Evolutionary conservation across 2,329 filamentous ascomycete genomes (phyloP).

Genomic region (Plenodomus tracheiphilus): DNA sequence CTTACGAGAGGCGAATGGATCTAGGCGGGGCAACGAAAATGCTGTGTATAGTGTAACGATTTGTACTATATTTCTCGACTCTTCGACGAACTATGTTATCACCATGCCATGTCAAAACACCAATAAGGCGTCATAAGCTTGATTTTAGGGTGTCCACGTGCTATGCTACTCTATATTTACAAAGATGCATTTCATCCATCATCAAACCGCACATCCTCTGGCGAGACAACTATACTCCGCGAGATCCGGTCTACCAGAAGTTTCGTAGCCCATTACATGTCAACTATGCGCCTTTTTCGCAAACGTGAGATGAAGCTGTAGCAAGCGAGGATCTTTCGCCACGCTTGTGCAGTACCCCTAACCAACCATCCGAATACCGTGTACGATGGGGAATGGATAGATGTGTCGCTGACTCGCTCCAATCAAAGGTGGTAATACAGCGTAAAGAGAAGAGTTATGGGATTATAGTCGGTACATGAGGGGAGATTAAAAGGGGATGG

Average conservation of each 20-base stretch:
- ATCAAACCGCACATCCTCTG: slow-evolving; percentile 14
- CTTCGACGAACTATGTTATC: slow-evolving; percentile 28
- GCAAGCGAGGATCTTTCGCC: slow-evolving; percentile 7
- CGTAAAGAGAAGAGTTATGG: slow-evolving; percentile 42
- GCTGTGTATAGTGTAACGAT: slow-evolving; percentile 20
- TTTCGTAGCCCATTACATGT: slow-evolving; percentile 23
- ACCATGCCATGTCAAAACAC: slow-evolving; percentile 2
- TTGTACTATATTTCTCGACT: slow-evolving; percentile 38
- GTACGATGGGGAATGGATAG: slow-evolving; percentile 29
- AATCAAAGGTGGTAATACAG: slow-evolving; percentile 46
- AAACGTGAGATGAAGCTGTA: slow-evolving; percentile 13
- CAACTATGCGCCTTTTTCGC: slow-evolving; percentile 27
- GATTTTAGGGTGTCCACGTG: slow-evolving; percentile 20
- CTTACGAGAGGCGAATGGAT: slow-evolving; percentile 16
- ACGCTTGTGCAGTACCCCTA: slow-evolving; percentile 24
- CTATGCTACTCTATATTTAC: slow-evolving; percentile 41
- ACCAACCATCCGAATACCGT: slow-evolving; percentile 33
- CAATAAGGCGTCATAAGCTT: not conserved
- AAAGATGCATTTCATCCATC: slow-evolving; percentile 21
- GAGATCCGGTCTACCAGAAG: slow-evolving; percentile 17
- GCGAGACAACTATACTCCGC: slow-evolving; percentile 13
- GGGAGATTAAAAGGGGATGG: slow-evolving; percentile 46
- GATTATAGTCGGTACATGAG: slow-evolving; percentile 39
- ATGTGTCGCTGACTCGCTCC: slow-evolving; percentile 28
- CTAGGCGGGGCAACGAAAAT: slow-evolving; percentile 8